phyloP scores from a whole-genome alignment of 768 basidiomycete genomes.

The Trametes meyenii region DNA sequence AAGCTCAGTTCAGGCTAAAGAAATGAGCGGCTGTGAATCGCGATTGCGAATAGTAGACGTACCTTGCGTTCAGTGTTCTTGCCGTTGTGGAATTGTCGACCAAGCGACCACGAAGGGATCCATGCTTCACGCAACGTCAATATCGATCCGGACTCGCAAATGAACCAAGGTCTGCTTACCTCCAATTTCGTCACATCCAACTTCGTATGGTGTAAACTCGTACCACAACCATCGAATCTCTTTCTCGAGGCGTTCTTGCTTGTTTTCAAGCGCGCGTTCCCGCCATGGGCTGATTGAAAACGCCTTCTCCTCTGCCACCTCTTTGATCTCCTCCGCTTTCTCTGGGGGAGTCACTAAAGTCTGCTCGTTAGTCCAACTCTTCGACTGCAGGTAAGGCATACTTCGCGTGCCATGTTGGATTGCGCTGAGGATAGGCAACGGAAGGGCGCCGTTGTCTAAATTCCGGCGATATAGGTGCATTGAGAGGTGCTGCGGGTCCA shows the following conservation, averaged over 20 bases:
- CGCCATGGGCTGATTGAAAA: constrained; percentile 7
- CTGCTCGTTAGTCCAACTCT: background rate
- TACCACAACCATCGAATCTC: constrained; percentile 30
- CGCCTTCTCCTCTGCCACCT: constrained; percentile 16
- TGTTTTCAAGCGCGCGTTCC: constrained; percentile 3
- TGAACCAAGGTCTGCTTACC: constrained; percentile 14
- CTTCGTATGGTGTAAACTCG: constrained; percentile 33
- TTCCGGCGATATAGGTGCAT: constrained; percentile 28
- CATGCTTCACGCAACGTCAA: constrained; percentile 18
- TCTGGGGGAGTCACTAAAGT: constrained; percentile 18
- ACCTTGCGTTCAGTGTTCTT: constrained; percentile 27
- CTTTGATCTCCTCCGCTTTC: constrained; percentile 12
- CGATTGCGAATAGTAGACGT: background rate
- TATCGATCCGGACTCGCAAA: background rate
- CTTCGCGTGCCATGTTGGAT: constrained; percentile 29
- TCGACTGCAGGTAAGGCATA: too few species aligned
- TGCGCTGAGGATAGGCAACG: constrained; percentile 32
- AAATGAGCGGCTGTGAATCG: background rate
- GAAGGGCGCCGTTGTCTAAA: constrained; percentile 28
- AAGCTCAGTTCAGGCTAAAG: constrained; percentile 30
- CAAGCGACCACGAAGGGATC: constrained; percentile 32
- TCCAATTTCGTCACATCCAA: constrained; percentile 33
- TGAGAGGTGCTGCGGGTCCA: constrained; percentile 30
- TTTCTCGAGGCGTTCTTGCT: constrained; percentile 14
- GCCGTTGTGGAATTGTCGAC: constrained; percentile 27